phyloP scores from a whole-genome alignment of 805 yeast genomes.

The Cyberlindnera subsufficiens region DNA sequence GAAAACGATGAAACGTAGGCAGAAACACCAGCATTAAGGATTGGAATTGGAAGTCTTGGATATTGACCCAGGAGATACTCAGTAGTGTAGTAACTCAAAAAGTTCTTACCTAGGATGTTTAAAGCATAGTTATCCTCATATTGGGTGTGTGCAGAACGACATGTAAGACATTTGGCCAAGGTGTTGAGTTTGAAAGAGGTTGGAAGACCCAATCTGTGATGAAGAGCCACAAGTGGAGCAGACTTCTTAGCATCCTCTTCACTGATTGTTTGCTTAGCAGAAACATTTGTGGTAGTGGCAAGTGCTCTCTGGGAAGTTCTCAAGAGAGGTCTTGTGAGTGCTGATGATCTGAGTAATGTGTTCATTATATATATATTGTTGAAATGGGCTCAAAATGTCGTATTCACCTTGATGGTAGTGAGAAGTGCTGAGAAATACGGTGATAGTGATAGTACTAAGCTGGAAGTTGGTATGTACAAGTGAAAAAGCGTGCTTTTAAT shows the following conservation, averaged over 20 bases:
- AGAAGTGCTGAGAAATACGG: no score
- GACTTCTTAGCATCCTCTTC: conserved; percentile 52
- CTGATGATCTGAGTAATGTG: conserved; percentile 2
- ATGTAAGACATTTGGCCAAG: conserved; percentile 76
- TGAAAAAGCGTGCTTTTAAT: no score
- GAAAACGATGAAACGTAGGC: conserved; percentile 67
- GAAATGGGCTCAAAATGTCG: no score
- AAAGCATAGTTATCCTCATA: conserved; percentile 73
- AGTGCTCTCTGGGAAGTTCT: conserved; percentile 2
- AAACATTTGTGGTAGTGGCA: conserved; percentile 4
- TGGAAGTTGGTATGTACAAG: no score
- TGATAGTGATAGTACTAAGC: no score
- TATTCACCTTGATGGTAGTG: no score
- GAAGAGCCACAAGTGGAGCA: conserved; percentile 74
- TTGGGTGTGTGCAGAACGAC: conserved; percentile 36
- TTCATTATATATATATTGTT: conserved; percentile 4
- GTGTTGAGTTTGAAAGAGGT: conserved; percentile 51
- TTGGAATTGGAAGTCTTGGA: conserved; percentile 85
- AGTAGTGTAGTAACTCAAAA: conserved; percentile 68
- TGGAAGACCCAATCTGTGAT: conserved; percentile 67
- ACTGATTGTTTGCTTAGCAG: conserved; percentile 26
- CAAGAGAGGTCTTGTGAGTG: conserved; percentile 1
- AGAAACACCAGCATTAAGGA: conserved; percentile 70
- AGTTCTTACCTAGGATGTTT: conserved; percentile 73
- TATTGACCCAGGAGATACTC: conserved; percentile 70